Conservation (phyloP, 495 filamentous ascomycete species). For the Neurospora sp. region DNA sequence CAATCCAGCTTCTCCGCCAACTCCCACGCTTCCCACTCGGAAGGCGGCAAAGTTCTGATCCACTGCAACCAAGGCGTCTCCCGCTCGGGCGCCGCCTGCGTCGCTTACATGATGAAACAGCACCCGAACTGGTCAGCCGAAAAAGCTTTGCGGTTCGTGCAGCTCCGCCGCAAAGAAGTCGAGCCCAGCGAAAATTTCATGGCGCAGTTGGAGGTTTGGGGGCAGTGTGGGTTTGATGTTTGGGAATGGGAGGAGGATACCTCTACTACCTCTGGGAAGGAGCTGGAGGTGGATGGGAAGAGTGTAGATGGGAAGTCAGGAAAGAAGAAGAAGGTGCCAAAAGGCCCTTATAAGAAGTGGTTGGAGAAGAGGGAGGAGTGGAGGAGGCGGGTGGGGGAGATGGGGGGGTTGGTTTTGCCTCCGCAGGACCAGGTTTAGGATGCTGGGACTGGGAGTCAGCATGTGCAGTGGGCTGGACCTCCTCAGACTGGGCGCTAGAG, state of each 20-base stretch:
- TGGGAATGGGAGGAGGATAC: neutral
- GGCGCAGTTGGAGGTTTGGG: neutral
- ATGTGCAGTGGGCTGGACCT: neutral
- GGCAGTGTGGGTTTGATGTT: neutral
- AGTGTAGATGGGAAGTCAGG: neutral
- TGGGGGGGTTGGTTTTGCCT: neutral
- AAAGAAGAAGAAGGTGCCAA: neutral
- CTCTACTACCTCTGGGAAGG: neutral
- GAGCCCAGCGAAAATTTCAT: neutral
- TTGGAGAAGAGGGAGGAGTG: neutral
- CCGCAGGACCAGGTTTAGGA: neutral
- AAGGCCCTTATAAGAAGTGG: neutral
- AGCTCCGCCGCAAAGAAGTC: neutral
- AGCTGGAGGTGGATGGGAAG: neutral
- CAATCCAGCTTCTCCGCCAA: neutral
- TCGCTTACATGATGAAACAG: neutral
- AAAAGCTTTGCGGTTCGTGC: neutral
- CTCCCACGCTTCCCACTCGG: neutral
- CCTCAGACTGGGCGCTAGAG: neutral
- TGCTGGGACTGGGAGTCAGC: neutral
- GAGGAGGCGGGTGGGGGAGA: neutral
- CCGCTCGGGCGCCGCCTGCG: neutral
- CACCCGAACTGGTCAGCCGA: neutral
- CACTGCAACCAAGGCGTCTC: neutral
- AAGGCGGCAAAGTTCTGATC: neutral